phyloP scores from a whole-genome alignment of 225 moss, liverwort and hornwort genomes.

The Physcomitrellopsis africana region DNA sequence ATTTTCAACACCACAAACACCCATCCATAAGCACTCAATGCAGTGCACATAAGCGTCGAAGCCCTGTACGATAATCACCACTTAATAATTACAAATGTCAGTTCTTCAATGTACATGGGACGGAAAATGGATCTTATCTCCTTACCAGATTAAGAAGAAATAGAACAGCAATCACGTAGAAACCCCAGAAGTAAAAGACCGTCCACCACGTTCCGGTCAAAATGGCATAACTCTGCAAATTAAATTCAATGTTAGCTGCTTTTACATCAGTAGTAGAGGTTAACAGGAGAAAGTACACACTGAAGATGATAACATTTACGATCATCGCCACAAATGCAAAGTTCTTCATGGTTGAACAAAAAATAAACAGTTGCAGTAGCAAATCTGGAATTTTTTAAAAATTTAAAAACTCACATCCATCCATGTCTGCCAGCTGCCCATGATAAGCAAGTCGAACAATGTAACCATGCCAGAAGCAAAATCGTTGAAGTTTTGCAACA shows the following conservation, averaged over 20 bases:
- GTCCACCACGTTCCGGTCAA: constrained; percentile 72
- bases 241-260: constrained; percentile 8
- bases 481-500: constrained; percentile 87
- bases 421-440: constrained; percentile 92
- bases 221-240: constrained; percentile 55
- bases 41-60: background rate
- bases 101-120: background rate
- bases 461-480: constrained; percentile 88
- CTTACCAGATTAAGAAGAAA: constrained; percentile 87
- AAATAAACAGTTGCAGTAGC: background rate
- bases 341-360: background rate
- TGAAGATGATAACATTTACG: background rate
- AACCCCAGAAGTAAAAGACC: constrained; percentile 82
- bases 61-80: background rate
- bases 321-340: background rate
- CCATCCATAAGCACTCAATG: background rate
- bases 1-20: constrained; percentile 8
- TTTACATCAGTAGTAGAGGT: background rate
- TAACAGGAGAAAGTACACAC: background rate
- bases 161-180: constrained; percentile 80
- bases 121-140: background rate
- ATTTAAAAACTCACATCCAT: constrained; percentile 65
- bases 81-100: background rate
- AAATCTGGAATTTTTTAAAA: background rate
- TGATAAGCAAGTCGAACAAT: constrained; percentile 82